Percentiles rank a stretch among this genome's conserved stretches.
phyloP scores from a whole-genome alignment of 495 filamentous ascomycete species.

The Xylaria castorea region DNA sequence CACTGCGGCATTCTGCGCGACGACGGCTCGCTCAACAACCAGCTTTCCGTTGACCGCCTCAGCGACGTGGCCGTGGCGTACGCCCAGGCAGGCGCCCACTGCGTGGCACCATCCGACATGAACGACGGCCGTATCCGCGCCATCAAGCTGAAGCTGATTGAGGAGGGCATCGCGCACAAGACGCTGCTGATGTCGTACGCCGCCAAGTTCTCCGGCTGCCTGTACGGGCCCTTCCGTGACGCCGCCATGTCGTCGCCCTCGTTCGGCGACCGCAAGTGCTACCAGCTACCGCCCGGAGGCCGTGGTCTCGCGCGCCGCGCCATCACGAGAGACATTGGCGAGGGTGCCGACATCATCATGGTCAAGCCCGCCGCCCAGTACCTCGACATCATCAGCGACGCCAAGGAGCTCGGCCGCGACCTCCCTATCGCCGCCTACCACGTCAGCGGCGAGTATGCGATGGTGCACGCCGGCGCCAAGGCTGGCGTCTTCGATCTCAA shows the following conservation, averaged over 20 bases:
- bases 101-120: slow-evolving; percentile 97
- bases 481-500: slow-evolving; percentile 98
- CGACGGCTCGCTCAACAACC: slow-evolving; percentile 91
- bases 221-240: slow-evolving; percentile 97
- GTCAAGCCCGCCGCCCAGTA: slow-evolving; percentile 96
- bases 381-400: slow-evolving; percentile 94
- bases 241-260: slow-evolving; percentile 90
- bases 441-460: slow-evolving; percentile 95
- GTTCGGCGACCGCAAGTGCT: slow-evolving; percentile 94
- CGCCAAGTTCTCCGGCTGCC: slow-evolving; percentile 94
- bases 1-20: slow-evolving; percentile 95
- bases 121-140: slow-evolving; percentile 96
- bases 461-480: slow-evolving; percentile 96
- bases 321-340: slow-evolving; percentile 85
- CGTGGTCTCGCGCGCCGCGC: slow-evolving; percentile 93
- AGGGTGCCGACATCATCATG: slow-evolving; percentile 98
- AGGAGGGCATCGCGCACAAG: slow-evolving; percentile 86
- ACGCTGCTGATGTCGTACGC: slow-evolving; percentile 95
- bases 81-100: slow-evolving; percentile 91
- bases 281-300: slow-evolving; percentile 91
- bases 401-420: slow-evolving; percentile 88
- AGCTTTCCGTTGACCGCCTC: slow-evolving; percentile 88
- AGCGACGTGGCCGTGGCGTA: slow-evolving; percentile 93
- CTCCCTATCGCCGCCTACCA: slow-evolving; percentile 95
- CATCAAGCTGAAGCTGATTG: slow-evolving; percentile 95